Base-by-base conservation (phyloP, 257 asterid species). In the Penstemon davidsonii region DNA sequence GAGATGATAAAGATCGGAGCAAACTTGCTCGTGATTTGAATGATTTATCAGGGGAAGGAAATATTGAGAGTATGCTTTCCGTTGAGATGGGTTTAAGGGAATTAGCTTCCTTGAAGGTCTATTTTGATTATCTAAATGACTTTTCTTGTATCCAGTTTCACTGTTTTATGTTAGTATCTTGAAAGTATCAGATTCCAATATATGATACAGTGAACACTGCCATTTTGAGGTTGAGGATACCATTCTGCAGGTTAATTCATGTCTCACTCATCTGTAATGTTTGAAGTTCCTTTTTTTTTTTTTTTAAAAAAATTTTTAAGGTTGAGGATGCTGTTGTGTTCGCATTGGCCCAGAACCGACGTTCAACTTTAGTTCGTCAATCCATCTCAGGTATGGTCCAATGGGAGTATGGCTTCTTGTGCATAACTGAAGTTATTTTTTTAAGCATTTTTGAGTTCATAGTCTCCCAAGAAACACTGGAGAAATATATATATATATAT, bases 1-100 rank as follows among this genome's bases (percentile, higher is more conserved):
- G 87, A 70, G 85, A 79, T 76, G 83, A 81, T 72, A 71, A 76
- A 66, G 79, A 76, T 54, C 80, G 66, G 64, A 79, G 82, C 73
- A 81, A 79, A 64, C 59, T 74, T 69, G 79, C 80, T 70, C 88
- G 91, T 51, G 91, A 87, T 82, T 80, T 91, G 81, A 94, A 80
- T 72, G 97, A 94, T 83, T 70, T 94, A 68, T 72, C 93, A 12
- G 99, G 99, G 80, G 99, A 94, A 80, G 99, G 99, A 82, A 94
- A 89, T 81, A 91, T 94, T 57, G 99, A 94, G 85, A 94, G 88
- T 75, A 94, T 91, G 99, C 96, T 94, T 74, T 84, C 99, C 8
- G 99, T 94, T 75, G 99, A 94, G 86, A 94, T 94, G 99, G 99
- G 96, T 65, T 85, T 91, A 66, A 88, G 87, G 79, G 99, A 94